Evolutionary conservation across 1,284 basidiomycete genomes (phyloP).

Genomic region (Athelia psychrophila): DNA sequence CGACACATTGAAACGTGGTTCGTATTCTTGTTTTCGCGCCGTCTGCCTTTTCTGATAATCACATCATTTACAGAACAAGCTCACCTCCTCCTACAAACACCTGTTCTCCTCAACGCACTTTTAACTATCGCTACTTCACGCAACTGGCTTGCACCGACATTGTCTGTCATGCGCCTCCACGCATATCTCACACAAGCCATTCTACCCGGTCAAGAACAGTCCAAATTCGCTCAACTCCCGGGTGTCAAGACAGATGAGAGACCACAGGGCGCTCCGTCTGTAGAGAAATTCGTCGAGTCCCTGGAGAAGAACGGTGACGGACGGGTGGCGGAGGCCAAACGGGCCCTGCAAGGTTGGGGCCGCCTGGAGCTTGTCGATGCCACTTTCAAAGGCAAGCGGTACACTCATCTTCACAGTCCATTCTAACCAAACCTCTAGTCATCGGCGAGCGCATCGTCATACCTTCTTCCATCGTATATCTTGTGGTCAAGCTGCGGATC

Average conservation of each 20-base stretch:
- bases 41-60: background rate
- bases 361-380: conserved; percentile 82
- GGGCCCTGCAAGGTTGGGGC: conserved; percentile 75
- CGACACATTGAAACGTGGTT: conserved; percentile 62
- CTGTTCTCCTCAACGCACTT: conserved; percentile 78
- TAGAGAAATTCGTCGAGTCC: conserved; percentile 45
- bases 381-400: conserved; percentile 76
- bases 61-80: conserved; percentile 53
- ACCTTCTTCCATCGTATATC: conserved; percentile 86
- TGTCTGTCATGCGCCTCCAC: conserved; percentile 81
- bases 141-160: conserved; percentile 87
- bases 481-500: conserved; percentile 81
- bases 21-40: conserved; percentile 9
- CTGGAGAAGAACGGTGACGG: conserved; percentile 55
- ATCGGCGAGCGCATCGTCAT: conserved; percentile 89
- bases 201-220: conserved; percentile 47
- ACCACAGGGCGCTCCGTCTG: conserved; percentile 35
- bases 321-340: conserved; percentile 59
- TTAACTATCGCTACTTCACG: conserved; percentile 84
- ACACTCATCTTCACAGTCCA: conserved; percentile 2
- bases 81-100: conserved; percentile 65
- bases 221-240: conserved; percentile 74
- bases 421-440: conserved; percentile 44
- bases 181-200: conserved; percentile 87
- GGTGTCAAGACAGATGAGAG: conserved; percentile 54